Conservation (phyloP, 2,329 filamentous ascomycete genomes). For the Daldinia eschscholtzii region DNA sequence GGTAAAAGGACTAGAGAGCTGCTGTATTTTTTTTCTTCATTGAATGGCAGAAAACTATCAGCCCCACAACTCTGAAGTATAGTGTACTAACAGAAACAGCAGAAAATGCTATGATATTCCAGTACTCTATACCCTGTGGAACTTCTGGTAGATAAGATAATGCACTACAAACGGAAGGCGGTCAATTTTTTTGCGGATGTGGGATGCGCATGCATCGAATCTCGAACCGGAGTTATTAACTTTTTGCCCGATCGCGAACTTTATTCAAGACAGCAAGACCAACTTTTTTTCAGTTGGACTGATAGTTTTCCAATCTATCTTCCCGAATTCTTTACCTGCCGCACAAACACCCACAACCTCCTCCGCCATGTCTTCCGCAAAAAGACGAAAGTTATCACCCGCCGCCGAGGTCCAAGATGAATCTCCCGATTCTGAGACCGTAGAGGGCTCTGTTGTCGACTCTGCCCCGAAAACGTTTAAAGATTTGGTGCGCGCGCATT, state of each 20-base stretch:
- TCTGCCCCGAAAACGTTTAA: constrained; percentile 70
- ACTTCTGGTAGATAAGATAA: constrained; percentile 27
- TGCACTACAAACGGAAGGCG: constrained; percentile 34
- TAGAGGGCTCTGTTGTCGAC: constrained; percentile 46
- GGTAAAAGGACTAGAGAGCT: constrained; percentile 5
- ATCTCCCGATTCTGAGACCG: constrained; percentile 43
- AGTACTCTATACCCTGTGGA: constrained; percentile 30
- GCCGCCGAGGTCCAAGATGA: constrained; percentile 34
- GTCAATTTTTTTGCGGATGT: constrained; percentile 34
- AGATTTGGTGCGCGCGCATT: constrained; percentile 64
- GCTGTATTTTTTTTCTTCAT: constrained; percentile 31
- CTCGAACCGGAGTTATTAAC: constrained; percentile 4
- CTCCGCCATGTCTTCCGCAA: constrained; percentile 55
- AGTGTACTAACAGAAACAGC: constrained; percentile 1
- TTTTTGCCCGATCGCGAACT: constrained; percentile 10
- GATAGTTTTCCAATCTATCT: background rate
- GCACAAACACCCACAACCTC: constrained; percentile 7
- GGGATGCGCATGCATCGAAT: constrained; percentile 28
- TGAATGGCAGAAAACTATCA: constrained; percentile 38
- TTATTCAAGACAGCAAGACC: background rate
- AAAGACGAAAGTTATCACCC: constrained; percentile 59
- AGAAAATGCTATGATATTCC: too few species aligned
- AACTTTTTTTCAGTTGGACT: background rate
- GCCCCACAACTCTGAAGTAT: constrained; percentile 13
- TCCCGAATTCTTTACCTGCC: too few species aligned